Conservation (phyloP, 2,329 filamentous ascomycete genomes). For the Pseudocercospora musae region DNA sequence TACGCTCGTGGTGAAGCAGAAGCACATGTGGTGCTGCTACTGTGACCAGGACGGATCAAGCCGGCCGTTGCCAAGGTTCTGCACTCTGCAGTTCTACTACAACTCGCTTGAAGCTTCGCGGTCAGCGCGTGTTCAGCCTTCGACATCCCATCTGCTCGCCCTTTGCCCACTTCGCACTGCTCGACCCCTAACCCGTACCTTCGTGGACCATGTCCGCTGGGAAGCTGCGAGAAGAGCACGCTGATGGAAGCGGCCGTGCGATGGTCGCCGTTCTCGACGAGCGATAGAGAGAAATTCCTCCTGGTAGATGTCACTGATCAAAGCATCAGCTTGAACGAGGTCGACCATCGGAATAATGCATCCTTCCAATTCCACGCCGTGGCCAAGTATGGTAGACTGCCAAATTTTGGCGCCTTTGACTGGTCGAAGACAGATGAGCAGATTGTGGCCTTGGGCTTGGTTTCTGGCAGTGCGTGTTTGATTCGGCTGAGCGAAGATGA, state of each 20-base stretch:
- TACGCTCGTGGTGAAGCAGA: background rate
- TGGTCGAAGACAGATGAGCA: slow-evolving; percentile 62
- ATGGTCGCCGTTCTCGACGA: slow-evolving; percentile 59
- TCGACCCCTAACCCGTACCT: background rate
- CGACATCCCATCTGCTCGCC: background rate
- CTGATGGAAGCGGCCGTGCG: slow-evolving; percentile 52
- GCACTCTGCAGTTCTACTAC: no score
- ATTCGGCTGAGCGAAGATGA: slow-evolving; percentile 66
- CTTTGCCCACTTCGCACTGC: background rate
- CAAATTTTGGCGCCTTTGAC: slow-evolving; percentile 63
- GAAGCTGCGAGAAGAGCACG: background rate
- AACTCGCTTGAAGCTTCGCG: no score
- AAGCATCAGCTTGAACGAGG: slow-evolving; percentile 56
- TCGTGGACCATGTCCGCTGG: background rate
- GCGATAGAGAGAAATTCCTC: slow-evolving; percentile 55
- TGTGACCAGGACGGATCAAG: background rate
- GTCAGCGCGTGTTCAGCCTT: background rate
- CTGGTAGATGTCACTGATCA: slow-evolving; percentile 60
- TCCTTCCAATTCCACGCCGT: background rate
- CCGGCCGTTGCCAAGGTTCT: background rate
- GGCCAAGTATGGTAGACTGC: slow-evolving; percentile 43
- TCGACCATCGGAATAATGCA: slow-evolving; percentile 43
- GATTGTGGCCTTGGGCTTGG: slow-evolving; percentile 71
- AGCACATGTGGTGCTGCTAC: no score
- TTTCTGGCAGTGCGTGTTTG: slow-evolving; percentile 71